phyloP scores from a whole-genome alignment of 2,329 filamentous ascomycete genomes.

The Apiospora marii region DNA sequence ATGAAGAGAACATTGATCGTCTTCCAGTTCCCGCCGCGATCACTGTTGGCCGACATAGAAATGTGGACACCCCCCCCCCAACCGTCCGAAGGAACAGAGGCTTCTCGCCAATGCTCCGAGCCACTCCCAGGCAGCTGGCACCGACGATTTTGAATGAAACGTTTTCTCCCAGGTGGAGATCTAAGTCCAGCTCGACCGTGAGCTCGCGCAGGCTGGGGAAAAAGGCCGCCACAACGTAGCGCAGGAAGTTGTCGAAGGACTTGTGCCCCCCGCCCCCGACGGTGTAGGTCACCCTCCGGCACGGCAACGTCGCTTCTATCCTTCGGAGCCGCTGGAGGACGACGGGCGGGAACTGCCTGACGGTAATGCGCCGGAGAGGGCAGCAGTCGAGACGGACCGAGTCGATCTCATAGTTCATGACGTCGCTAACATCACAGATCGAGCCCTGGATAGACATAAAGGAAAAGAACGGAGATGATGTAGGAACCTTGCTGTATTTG shows the following conservation, averaged over 20 bases:
- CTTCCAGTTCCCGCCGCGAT: neutral
- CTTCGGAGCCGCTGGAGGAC: neutral
- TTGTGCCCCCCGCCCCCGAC: neutral
- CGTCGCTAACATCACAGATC: no score
- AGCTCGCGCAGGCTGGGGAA: slow-evolving; percentile 7
- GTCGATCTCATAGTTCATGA: neutral
- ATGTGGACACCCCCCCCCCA: neutral
- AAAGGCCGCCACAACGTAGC: neutral
- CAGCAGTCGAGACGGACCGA: neutral
- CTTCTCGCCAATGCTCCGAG: neutral
- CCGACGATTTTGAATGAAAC: no score
- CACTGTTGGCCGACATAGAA: neutral
- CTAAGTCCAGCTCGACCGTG: neutral
- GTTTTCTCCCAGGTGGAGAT: neutral
- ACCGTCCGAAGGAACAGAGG: neutral
- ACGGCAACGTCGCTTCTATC: neutral
- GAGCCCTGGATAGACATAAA: no score
- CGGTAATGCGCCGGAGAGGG: neutral
- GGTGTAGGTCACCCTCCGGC: no score
- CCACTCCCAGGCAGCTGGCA: neutral
- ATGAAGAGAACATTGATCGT: neutral
- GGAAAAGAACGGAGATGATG: neutral
- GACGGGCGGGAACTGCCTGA: neutral
- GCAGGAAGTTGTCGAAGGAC: neutral
- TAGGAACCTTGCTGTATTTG: neutral